A percentile compares a stretch with the other conserved stretches of the same genome.
Evolutionary conservation across 768 basidiomycete species (phyloP).

Genomic region (Xerocomus potaroensis): DNA sequence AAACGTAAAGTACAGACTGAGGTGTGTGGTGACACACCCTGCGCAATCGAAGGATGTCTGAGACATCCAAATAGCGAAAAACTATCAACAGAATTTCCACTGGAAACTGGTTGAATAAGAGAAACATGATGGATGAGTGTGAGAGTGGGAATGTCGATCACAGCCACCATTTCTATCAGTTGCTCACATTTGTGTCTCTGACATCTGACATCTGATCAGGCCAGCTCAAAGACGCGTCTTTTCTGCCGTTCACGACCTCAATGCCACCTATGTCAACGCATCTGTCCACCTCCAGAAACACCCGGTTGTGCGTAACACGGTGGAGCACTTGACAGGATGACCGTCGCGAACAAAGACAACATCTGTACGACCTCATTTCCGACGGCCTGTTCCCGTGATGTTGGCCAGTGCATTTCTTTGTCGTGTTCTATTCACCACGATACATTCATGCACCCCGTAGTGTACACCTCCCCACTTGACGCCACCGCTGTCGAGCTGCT

Average conservation of each 20-base stretch:
- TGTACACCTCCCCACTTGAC: slow-evolving; percentile 76
- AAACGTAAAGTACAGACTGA: neutral
- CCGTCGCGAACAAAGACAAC: slow-evolving; percentile 82
- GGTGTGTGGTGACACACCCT: neutral
- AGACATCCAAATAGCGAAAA: neutral
- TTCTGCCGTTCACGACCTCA: no score
- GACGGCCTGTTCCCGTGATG: slow-evolving; percentile 76
- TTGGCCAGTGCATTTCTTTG: slow-evolving; percentile 62
- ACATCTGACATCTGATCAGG: no score
- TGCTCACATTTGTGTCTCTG: no score
- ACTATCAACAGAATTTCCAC: neutral
- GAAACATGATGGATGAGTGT: no score
- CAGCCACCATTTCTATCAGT: no score
- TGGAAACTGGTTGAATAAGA: neutral
- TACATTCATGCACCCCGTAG: slow-evolving; percentile 34
- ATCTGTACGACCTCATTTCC: slow-evolving; percentile 66
- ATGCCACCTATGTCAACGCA: no score
- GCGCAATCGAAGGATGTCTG: neutral
- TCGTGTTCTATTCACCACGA: neutral
- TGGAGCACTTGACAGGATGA: slow-evolving; percentile 37
- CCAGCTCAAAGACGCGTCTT: no score
- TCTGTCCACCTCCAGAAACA: no score
- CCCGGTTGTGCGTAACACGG: no score
- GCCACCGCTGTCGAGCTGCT: slow-evolving; percentile 78
- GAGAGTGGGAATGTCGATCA: no score